These are phyloP conservation scores for Piloderma croceum DNA, from an alignment of 768 basidiomycete genomes.

Conservation along the genomic window DNA sequence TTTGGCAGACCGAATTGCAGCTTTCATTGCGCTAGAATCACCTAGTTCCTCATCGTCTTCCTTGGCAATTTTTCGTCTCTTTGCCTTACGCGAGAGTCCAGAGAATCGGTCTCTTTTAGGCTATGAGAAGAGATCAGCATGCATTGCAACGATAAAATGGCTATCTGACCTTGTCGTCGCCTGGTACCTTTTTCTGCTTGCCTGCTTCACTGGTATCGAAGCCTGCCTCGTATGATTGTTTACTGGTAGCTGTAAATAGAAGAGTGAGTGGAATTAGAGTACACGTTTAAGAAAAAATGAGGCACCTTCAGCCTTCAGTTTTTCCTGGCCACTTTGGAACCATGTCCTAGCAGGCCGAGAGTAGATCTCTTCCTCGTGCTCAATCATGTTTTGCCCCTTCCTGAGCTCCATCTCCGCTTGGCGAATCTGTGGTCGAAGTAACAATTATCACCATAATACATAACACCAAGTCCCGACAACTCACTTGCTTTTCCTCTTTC, in stretches of 20 bases:
- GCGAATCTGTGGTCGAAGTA: slow-evolving; percentile 48
- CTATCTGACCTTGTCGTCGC: slow-evolving; percentile 37
- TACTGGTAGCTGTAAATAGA: slow-evolving; percentile 57
- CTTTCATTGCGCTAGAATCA: slow-evolving; percentile 50
- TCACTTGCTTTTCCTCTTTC: slow-evolving; percentile 88
- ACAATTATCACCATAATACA: slow-evolving; percentile 1
- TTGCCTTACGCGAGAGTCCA: slow-evolving; percentile 82
- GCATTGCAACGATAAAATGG: slow-evolving; percentile 1
- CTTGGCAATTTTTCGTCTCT: slow-evolving; percentile 80
- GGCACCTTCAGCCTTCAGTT: slow-evolving; percentile 71
- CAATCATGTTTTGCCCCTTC: slow-evolving; percentile 93
- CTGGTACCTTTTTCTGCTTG: slow-evolving; percentile 33
- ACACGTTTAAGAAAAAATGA: background rate
- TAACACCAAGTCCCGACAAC: slow-evolving; percentile 7
- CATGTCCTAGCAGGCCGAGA: slow-evolving; percentile 94
- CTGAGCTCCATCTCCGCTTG: slow-evolving; percentile 93
- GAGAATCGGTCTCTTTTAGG: slow-evolving; percentile 72
- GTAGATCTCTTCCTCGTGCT: slow-evolving; percentile 89
- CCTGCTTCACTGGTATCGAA: slow-evolving; percentile 33
- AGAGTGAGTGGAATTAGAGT: slow-evolving; percentile 3
- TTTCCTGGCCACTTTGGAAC: slow-evolving; percentile 91
- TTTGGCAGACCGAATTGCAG: slow-evolving; percentile 85
- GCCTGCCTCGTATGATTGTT: slow-evolving; percentile 63
- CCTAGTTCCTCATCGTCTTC: slow-evolving; percentile 69
- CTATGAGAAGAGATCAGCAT: slow-evolving; percentile 35